Conservation (phyloP, 768 basidiomycete genomes). For the Suillus subaureus region DNA sequence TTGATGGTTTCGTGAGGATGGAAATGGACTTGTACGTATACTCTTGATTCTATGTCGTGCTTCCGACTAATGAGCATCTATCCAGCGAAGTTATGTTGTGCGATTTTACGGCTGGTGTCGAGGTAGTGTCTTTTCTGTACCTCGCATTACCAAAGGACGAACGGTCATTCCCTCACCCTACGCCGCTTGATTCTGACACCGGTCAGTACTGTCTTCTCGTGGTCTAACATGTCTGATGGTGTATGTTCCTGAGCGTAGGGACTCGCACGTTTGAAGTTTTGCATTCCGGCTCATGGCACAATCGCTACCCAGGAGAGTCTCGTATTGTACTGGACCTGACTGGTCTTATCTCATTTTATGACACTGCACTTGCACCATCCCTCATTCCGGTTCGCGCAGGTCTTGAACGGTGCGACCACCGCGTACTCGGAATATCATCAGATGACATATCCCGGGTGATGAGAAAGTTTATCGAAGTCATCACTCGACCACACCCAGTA, state of each 20-base stretch:
- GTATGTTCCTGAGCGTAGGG: neutral
- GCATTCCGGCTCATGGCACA: conserved; percentile 27
- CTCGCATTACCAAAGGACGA: neutral
- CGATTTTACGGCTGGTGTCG: conserved; percentile 31
- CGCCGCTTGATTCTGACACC: no score
- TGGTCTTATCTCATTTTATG: conserved; percentile 30
- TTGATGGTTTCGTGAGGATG: conserved; percentile 40
- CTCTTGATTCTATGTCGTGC: neutral
- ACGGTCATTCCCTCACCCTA: no score
- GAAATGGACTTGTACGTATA: conserved; percentile 34
- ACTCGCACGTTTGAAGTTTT: conserved; percentile 12
- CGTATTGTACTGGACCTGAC: conserved; percentile 27
- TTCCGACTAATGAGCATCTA: conserved; percentile 10
- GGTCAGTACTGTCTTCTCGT: neutral
- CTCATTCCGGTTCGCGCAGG: conserved; percentile 15
- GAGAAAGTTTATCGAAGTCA: conserved; percentile 5
- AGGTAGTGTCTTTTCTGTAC: conserved; percentile 30
- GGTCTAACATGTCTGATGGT: neutral
- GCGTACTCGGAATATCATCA: conserved; percentile 16
- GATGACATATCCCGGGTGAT: conserved; percentile 15
- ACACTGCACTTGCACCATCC: conserved; percentile 24
- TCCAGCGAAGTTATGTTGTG: conserved; percentile 44
- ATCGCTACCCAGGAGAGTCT: conserved; percentile 28
- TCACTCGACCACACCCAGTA: conserved; percentile 9
- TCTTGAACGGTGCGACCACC: conserved; percentile 25